phyloP scores from a whole-genome alignment of 352 stramenopile species.

The Phytopythium sindhum region DNA sequence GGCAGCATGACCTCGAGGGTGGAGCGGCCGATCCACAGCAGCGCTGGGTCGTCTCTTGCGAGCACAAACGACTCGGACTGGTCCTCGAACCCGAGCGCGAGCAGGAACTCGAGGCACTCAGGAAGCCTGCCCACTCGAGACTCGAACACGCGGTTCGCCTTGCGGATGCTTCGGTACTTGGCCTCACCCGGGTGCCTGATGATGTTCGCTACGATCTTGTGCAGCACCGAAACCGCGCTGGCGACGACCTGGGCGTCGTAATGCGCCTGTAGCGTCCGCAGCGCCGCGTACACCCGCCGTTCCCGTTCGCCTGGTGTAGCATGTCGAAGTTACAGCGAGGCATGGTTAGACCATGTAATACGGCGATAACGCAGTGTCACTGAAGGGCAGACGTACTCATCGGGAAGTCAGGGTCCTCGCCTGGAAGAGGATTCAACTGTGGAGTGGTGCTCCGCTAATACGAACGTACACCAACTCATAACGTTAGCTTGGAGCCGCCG shows the following conservation, averaged over 20 bases:
- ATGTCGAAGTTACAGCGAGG: constrained; percentile 5
- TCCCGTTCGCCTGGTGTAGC: constrained; percentile 47
- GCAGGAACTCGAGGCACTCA: constrained; percentile 63
- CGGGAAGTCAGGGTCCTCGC: constrained; percentile 27
- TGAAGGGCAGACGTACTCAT: constrained; percentile 34
- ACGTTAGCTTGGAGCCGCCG: background rate
- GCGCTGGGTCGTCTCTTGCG: constrained; percentile 46
- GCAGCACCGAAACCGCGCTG: constrained; percentile 38
- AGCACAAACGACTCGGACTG: constrained; percentile 52
- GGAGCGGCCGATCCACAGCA: constrained; percentile 69
- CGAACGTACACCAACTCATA: background rate
- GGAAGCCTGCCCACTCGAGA: constrained; percentile 42
- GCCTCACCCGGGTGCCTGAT: constrained; percentile 43
- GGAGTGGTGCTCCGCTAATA: background rate
- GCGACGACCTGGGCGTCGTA: constrained; percentile 27
- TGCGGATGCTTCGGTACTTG: constrained; percentile 69
- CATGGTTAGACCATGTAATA: background rate
- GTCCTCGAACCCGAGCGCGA: constrained; percentile 65
- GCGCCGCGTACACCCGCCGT: constrained; percentile 38
- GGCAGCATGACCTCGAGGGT: constrained; percentile 52
- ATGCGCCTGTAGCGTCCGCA: constrained; percentile 32
- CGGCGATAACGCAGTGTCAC: too few species aligned
- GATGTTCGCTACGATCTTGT: constrained; percentile 78
- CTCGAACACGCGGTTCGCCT: constrained; percentile 59
- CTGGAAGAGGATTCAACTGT: background rate